Evolutionary conservation across 495 filamentous ascomycete species (phyloP).

Genomic region (Rhizodiscina lignyota): DNA sequence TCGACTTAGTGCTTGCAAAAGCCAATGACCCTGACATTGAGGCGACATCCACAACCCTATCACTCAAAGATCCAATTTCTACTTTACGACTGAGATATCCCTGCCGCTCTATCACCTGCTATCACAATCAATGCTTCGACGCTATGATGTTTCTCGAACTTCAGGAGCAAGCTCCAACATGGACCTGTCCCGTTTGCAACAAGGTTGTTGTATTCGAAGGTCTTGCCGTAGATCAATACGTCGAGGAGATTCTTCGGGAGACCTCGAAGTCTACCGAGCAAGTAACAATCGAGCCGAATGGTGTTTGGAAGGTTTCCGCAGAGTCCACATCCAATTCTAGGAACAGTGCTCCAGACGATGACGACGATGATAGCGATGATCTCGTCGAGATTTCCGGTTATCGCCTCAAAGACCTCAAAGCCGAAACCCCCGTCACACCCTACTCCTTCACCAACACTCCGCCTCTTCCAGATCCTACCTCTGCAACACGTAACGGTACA

Average conservation of each 20-base stretch:
- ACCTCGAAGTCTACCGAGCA: slow-evolving; percentile 58
- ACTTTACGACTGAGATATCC: slow-evolving; percentile 67
- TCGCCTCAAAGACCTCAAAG: slow-evolving; percentile 10
- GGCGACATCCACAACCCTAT: slow-evolving; percentile 72
- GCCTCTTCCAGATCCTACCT: background rate
- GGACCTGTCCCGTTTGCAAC: slow-evolving; percentile 85
- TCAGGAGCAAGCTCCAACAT: slow-evolving; percentile 90
- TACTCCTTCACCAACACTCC: slow-evolving; percentile 2
- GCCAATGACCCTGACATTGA: slow-evolving; percentile 79
- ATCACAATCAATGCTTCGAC: slow-evolving; percentile 91
- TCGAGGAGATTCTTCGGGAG: slow-evolving; percentile 62
- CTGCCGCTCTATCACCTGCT: slow-evolving; percentile 62
- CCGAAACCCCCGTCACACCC: slow-evolving; percentile 7
- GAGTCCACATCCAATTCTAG: background rate
- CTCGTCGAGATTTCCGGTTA: slow-evolving; percentile 11
- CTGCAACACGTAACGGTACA: slow-evolving; percentile 10
- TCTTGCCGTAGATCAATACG: slow-evolving; percentile 83
- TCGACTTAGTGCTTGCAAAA: slow-evolving; percentile 66
- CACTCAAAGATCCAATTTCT: slow-evolving; percentile 80
- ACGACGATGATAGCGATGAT: slow-evolving; percentile 9
- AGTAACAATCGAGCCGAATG: slow-evolving; percentile 79
- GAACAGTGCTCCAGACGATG: background rate
- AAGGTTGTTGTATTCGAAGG: slow-evolving; percentile 66
- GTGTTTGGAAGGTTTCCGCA: slow-evolving; percentile 38
- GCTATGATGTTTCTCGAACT: slow-evolving; percentile 83